A percentile compares a stretch with the other conserved stretches of the same genome.
Evolutionary conservation across 352 stramenopile species (phyloP).

Genomic region (Globisporangium camurandrum): DNA sequence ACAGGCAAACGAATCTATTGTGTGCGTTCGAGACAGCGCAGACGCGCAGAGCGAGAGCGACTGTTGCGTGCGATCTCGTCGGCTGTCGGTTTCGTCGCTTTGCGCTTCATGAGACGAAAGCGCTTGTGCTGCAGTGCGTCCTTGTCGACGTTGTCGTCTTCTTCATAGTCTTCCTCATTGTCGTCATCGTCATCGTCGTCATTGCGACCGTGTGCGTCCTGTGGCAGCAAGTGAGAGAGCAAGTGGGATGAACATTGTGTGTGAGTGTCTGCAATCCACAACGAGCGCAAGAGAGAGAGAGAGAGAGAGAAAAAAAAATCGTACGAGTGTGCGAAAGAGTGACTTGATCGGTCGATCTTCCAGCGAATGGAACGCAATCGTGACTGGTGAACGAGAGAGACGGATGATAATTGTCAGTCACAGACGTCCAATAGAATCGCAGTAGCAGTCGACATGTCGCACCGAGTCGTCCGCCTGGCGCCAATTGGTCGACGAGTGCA

Average conservation of each 20-base stretch:
- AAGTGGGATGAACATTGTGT: not conserved
- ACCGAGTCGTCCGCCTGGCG: constrained; percentile 52
- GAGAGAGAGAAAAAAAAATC: too few species aligned
- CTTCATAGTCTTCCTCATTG: constrained; percentile 10
- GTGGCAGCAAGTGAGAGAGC: constrained; percentile 1
- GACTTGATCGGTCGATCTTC: constrained; percentile 79
- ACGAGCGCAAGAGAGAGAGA: too few species aligned
- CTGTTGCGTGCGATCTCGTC: constrained; percentile 60
- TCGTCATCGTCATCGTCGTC: constrained; percentile 20
- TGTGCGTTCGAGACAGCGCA: constrained; percentile 67
- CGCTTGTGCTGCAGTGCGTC: too few species aligned
- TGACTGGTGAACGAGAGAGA: constrained; percentile 30
- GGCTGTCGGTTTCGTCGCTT: constrained; percentile 56
- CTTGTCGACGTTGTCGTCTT: constrained; percentile 13
- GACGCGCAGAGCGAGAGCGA: constrained; percentile 54
- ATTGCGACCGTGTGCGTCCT: constrained; percentile 33
- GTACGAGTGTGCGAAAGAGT: constrained; percentile 59
- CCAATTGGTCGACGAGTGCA: constrained; percentile 41
- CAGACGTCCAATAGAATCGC: not conserved
- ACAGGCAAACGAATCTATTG: constrained; percentile 16
- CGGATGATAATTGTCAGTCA: too few species aligned
- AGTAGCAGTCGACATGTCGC: not conserved
- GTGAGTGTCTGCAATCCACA: not conserved
- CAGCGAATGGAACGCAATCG: constrained; percentile 81
- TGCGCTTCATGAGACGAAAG: constrained; percentile 59